Percentiles rank a stretch among this genome's conserved stretches.
phyloP scores from a whole-genome alignment of 257 asterid species.

The Cruciata laevipes region DNA sequence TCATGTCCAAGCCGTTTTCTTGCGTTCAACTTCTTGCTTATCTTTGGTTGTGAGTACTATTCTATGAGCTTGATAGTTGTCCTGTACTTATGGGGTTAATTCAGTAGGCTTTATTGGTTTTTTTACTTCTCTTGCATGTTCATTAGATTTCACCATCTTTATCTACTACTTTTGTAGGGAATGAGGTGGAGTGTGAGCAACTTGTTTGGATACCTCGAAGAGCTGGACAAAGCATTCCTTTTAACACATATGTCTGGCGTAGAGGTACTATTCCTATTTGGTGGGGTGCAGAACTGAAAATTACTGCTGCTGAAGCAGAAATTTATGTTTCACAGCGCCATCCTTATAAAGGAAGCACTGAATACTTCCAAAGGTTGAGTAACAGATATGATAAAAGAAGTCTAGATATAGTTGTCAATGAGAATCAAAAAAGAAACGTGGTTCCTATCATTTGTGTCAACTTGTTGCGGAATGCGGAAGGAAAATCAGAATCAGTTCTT shows the following conservation, averaged over 20 bases:
- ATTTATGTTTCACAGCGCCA: constrained; percentile 82
- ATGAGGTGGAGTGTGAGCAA: constrained; percentile 98
- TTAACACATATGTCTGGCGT: constrained; percentile 88
- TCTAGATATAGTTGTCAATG: constrained; percentile 53
- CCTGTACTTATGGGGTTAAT: neutral
- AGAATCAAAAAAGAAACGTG: constrained; percentile 61
- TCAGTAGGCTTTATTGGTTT: neutral
- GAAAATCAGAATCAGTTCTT: constrained; percentile 87
- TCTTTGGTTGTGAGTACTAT: neutral
- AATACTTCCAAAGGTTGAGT: constrained; percentile 87
- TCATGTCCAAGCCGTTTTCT: neutral
- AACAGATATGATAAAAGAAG: constrained; percentile 80
- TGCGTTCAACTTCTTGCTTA: neutral
- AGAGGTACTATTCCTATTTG: constrained; percentile 98
- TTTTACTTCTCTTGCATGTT: neutral
- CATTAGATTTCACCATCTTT: neutral
- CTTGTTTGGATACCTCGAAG: constrained; percentile 87
- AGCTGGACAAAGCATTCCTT: constrained; percentile 78
- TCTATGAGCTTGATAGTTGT: neutral
- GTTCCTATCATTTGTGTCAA: constrained; percentile 93
- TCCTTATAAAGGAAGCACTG: constrained; percentile 87
- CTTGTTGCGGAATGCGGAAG: constrained; percentile 81
- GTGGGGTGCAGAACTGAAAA: constrained; percentile 99
- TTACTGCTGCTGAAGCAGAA: constrained; percentile 99
- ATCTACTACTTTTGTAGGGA: constrained; percentile 53